These are phyloP conservation scores for Oxytropis ochrocephala DNA, from an alignment of 306 rosid species.

Conservation along the genomic window DNA sequence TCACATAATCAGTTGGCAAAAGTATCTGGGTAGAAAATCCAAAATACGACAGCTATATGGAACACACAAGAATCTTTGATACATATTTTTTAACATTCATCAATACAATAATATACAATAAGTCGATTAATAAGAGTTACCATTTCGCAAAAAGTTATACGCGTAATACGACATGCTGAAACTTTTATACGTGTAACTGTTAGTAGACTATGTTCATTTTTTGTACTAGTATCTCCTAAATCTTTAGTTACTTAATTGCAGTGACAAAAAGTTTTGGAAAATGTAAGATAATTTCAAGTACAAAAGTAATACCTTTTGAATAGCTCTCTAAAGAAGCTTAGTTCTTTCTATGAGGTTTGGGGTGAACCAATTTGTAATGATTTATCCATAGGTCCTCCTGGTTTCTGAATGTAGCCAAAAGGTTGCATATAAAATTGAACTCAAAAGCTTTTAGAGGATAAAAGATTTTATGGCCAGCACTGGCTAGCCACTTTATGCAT, in stretches of 20 bases:
- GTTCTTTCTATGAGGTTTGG: constrained; percentile 85
- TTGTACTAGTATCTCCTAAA: constrained; percentile 12
- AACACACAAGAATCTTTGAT: too few species aligned
- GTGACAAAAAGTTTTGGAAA: background rate
- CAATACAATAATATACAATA: background rate
- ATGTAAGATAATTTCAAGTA: background rate
- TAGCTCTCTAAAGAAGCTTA: constrained; percentile 67
- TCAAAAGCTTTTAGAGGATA: constrained; percentile 8
- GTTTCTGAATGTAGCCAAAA: constrained; percentile 55
- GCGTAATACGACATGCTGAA: too few species aligned
- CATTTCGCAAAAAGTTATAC: too few species aligned
- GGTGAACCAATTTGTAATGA: constrained; percentile 75
- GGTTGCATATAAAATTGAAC: constrained; percentile 6
- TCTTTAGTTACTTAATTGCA: background rate
- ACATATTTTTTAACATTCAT: background rate
- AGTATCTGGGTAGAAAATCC: background rate
- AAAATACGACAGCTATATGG: background rate
- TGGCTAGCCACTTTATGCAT: too few species aligned
- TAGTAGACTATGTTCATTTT: background rate
- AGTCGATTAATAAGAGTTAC: too few species aligned
- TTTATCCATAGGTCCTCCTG: constrained; percentile 92
- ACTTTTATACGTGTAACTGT: too few species aligned
- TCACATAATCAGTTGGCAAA: constrained; percentile 20
- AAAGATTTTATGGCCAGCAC: too few species aligned
- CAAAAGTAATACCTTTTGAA: constrained; percentile 53